Evolutionary conservation across 2,329 filamentous ascomycete genomes (phyloP).

Genomic region (Ascochyta rabiei): DNA sequence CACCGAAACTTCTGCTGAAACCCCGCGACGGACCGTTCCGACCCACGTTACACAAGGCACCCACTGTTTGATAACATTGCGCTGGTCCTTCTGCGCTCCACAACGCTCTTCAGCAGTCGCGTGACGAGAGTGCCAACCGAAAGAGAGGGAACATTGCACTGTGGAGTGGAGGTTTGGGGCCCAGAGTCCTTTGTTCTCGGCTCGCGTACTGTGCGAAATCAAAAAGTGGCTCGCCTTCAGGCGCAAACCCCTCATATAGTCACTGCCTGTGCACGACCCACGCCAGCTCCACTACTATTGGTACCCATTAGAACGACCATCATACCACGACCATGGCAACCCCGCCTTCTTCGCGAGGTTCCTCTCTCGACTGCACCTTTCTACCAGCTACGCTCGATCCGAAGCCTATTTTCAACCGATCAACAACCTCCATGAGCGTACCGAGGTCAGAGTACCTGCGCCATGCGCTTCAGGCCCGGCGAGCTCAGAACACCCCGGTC

Average conservation of each 20-base stretch:
- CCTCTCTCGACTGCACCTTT: conserved; percentile 24
- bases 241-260: conserved; percentile 8
- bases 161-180: not conserved
- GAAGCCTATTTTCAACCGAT: conserved; percentile 18
- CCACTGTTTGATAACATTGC: conserved; percentile 9
- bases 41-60: conserved; percentile 3
- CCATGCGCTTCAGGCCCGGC: conserved; percentile 39
- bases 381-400: conserved; percentile 27
- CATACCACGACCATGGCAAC: conserved; percentile 28
- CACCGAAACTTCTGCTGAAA: not conserved
- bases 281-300: not conserved
- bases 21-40: conserved; percentile 4
- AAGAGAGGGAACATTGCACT: not conserved
- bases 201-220: conserved; percentile 7
- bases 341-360: conserved; percentile 25
- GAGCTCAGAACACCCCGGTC: conserved; percentile 30
- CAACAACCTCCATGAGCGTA: conserved; percentile 26
- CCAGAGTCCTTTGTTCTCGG: not conserved
- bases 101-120: conserved; percentile 2
- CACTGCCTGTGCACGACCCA: conserved; percentile 2
- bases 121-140: not conserved
- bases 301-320: conserved; percentile 1
- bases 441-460: conserved; percentile 45
- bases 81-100: conserved; percentile 1
- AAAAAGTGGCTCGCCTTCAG: conserved; percentile 1